phyloP scores from a whole-genome alignment of 2,329 filamentous ascomycete genomes.

The Hypoxylon sp. region DNA sequence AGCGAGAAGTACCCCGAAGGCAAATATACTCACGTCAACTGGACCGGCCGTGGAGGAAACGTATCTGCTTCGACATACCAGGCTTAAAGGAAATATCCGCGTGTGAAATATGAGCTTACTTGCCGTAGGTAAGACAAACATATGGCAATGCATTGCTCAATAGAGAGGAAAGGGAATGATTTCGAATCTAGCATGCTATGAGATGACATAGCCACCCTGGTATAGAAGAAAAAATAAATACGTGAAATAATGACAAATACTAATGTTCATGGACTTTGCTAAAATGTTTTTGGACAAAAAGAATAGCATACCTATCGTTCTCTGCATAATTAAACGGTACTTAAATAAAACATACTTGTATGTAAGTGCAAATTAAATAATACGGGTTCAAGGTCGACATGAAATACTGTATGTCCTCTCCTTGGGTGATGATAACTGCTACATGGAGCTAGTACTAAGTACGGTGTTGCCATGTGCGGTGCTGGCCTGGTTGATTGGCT shows the following conservation, averaged over 20 bases:
- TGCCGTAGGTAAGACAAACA: conserved; percentile 30
- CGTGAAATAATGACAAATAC: conserved; percentile 22
- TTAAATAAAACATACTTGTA: too few relatives aligned
- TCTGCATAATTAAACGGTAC: too few relatives aligned
- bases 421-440: too few relatives aligned
- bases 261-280: conserved; percentile 1
- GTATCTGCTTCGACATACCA: conserved; percentile 97
- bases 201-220: conserved; percentile 18
- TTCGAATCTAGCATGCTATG: conserved; percentile 40
- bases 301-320: too few relatives aligned
- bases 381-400: too few relatives aligned
- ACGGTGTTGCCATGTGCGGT: too few relatives aligned
- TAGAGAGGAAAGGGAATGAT: conserved; percentile 38
- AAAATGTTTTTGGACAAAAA: too few relatives aligned
- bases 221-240: conserved; percentile 30
- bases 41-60: conserved; percentile 97
- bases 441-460: too few relatives aligned
- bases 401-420: too few relatives aligned
- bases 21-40: conserved; percentile 98
- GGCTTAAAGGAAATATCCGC: conserved; percentile 66
- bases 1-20: conserved; percentile 82
- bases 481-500: too few relatives aligned
- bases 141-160: conserved; percentile 35
- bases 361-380: too few relatives aligned
- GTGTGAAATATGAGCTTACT: conserved; percentile 23